Percentiles rank a stretch among this genome's conserved stretches.
phyloP scores from a whole-genome alignment of 2,329 filamentous ascomycete genomes.

The Grosmannia huntii region DNA sequence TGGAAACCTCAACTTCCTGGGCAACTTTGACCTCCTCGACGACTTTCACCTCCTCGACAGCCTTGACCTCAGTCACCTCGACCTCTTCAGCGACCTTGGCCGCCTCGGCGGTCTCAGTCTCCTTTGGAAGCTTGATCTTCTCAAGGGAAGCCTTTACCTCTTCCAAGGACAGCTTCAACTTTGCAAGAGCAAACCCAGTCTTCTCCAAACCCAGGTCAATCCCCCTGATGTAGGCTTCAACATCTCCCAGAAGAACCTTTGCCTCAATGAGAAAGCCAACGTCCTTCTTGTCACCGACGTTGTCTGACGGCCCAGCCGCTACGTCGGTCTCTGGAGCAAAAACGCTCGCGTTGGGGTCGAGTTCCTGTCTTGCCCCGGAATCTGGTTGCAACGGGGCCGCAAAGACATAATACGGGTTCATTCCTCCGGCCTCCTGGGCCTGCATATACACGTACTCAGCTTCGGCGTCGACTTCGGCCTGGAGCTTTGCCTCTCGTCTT shows the following conservation, averaged over 20 bases:
- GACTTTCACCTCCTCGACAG: too few relatives aligned
- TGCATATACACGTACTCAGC: not conserved
- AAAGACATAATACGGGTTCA: too few relatives aligned
- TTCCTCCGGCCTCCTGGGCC: not conserved
- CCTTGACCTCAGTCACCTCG: not conserved
- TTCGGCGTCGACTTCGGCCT: not conserved
- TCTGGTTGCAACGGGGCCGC: not conserved
- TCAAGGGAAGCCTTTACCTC: not conserved
- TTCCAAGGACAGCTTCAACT: not conserved
- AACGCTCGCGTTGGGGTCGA: not conserved
- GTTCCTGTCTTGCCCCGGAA: not conserved
- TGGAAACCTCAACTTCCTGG: too few relatives aligned
- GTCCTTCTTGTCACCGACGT: not conserved
- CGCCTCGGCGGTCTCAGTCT: too few relatives aligned
- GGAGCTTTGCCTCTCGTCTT: not conserved
- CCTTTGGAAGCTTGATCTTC: not conserved
- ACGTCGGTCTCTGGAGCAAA: not conserved
- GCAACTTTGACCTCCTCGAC: too few relatives aligned
- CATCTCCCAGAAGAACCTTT: not conserved
- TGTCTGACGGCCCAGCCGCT: not conserved
- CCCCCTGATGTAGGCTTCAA: not conserved
- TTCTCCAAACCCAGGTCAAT: not conserved
- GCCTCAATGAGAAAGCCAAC: not conserved
- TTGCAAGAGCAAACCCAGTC: not conserved
- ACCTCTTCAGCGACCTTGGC: not conserved